Evolutionary conservation across 495 filamentous ascomycete genomes (phyloP), one percentile per base, ranked within the genome.

Genomic region (Aspergillus incahuasiensis): DNA sequence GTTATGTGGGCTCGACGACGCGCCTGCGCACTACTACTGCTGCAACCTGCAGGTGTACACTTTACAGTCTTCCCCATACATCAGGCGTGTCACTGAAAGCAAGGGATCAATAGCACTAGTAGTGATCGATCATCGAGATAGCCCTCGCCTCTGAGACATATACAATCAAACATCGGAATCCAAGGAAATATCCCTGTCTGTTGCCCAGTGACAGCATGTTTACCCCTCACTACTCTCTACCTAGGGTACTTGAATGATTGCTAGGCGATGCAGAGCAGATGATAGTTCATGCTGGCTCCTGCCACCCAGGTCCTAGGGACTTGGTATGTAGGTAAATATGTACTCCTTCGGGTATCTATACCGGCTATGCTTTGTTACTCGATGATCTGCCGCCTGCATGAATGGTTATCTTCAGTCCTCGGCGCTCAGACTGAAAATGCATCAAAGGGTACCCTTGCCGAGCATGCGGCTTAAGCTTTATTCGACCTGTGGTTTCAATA

Each of bases 171-270:
- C 45, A 32, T 48, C 24, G 22, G 19, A 50, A 40, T 50, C 48
- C 48, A 50, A 50, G 34, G 34, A 50, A 50, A 30, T n/a, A 56
- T 24, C 46, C 54, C 54, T 56, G 54, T 41, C 28, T 34, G 54
- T 56, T 56, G 54, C 54, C 54, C 13, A 50, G 54, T 25, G 39
- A 56, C 39, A 49, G 45, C 53, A 41, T 48, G 43, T 42, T 49
- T 20, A 48, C 49, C 49, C 48, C 48, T 40, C 48, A 24, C 46
- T 34, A 38, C 5, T 16, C 16, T 16, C 35, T 25, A 5, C 9
- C 28, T 30, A 9, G 28, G 9, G 28, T 30, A 30, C 32, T 28
- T 28, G 25, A 8, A 28, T 28, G 12, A 7, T 35, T 9, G 32
- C 32, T 39, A 22, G 2, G 43, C 25, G n/a, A 47, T 18, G 45